Evolutionary conservation across 768 basidiomycete genomes (phyloP).

Genomic region (Leccinum barrowsii): DNA sequence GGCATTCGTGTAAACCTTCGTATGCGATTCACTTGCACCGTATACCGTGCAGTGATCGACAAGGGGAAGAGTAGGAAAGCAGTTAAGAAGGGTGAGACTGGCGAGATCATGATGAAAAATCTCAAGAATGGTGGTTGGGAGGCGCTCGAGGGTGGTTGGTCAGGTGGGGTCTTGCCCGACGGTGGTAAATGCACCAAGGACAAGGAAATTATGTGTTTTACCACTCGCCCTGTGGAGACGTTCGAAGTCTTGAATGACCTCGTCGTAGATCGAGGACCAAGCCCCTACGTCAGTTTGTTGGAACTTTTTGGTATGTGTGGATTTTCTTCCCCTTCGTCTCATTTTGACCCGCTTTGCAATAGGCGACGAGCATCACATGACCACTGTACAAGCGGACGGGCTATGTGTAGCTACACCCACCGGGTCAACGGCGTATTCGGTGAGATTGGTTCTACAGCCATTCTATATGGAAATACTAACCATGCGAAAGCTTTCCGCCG

Average conservation of each 20-base stretch:
- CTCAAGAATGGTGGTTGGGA: constrained; percentile 93
- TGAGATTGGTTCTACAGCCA: constrained; percentile 33
- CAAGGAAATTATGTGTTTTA: constrained; percentile 98
- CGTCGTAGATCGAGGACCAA: constrained; percentile 96
- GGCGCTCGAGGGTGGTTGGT: constrained; percentile 82
- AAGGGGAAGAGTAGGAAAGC: constrained; percentile 70
- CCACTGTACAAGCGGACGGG: constrained; percentile 98
- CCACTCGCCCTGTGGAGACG: constrained; percentile 89
- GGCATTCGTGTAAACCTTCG: constrained; percentile 97
- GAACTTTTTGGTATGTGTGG: constrained; percentile 85
- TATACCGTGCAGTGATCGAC: constrained; percentile 87
- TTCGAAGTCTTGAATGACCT: constrained; percentile 97
- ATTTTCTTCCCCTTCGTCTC: background rate
- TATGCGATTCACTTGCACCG: constrained; percentile 99
- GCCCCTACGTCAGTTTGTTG: constrained; percentile 92
- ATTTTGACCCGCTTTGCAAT: background rate
- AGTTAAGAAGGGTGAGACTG: constrained; percentile 89
- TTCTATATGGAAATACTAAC: constrained; percentile 6
- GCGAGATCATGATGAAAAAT: constrained; percentile 96
- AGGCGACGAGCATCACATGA: constrained; percentile 99
- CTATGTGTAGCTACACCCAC: constrained; percentile 94
- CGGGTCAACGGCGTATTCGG: constrained; percentile 97
- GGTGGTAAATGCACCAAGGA: constrained; percentile 62
- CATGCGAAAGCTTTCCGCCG: constrained; percentile 72
- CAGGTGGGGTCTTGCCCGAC: constrained; percentile 41